Conservation (phyloP, 2,329 filamentous ascomycete species). For the Microcera coccophila region DNA sequence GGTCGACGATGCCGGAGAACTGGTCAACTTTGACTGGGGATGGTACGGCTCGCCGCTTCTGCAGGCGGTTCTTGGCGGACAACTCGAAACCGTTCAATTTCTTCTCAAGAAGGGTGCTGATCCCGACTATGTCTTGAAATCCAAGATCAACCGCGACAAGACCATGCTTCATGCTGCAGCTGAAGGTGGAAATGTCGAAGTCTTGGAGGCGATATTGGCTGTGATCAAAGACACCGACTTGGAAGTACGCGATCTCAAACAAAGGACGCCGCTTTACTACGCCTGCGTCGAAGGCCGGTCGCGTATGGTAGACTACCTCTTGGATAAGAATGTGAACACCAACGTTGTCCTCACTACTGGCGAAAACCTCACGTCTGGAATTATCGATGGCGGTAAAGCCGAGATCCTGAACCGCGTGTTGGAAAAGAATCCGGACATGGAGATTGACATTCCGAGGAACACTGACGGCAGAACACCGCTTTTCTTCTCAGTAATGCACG, state of each 20-base stretch:
- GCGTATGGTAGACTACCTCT: slow-evolving; percentile 15
- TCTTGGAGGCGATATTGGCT: slow-evolving; percentile 9
- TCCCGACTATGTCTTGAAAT: slow-evolving; percentile 11
- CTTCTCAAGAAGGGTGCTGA: slow-evolving; percentile 12
- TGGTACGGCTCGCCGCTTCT: slow-evolving; percentile 12
- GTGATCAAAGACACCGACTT: slow-evolving; percentile 4
- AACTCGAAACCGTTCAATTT: slow-evolving; percentile 7
- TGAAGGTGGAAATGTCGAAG: slow-evolving; percentile 12
- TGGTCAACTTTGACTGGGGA: slow-evolving; percentile 18
- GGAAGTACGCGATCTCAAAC: slow-evolving; percentile 10
- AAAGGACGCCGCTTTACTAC: slow-evolving; percentile 14
- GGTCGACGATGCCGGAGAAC: slow-evolving; percentile 6
- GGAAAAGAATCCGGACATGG: slow-evolving; percentile 12
- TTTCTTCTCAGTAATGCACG: slow-evolving; percentile 8
- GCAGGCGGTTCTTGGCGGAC: slow-evolving; percentile 9
- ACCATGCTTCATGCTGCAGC: slow-evolving; percentile 14
- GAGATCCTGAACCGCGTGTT: slow-evolving; percentile 12
- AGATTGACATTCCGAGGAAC: slow-evolving; percentile 7
- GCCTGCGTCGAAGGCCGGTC: slow-evolving; percentile 11
- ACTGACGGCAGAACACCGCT: slow-evolving; percentile 10
- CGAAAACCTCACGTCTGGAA: slow-evolving; percentile 10
- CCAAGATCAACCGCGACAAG: slow-evolving; percentile 11
- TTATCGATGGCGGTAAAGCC: slow-evolving; percentile 11
- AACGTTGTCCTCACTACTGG: slow-evolving; percentile 6
- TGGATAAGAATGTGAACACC: slow-evolving; percentile 12